Evolutionary conservation across 176 grass and related monocot species (phyloP).

Genomic region (Eleusine coracana): DNA sequence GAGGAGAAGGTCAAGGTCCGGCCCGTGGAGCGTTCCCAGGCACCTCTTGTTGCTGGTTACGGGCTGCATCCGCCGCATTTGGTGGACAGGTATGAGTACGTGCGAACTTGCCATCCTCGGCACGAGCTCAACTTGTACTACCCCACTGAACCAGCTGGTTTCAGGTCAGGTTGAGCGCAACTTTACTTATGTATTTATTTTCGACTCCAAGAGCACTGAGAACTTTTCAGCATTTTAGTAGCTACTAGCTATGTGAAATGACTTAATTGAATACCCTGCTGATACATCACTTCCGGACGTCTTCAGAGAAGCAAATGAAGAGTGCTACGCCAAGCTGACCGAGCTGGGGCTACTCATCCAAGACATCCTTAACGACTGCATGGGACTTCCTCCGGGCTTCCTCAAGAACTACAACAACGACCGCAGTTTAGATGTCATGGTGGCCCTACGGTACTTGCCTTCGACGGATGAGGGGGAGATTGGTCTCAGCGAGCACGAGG

Average conservation of each 20-base stretch:
- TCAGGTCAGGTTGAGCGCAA: slow-evolving; percentile 23
- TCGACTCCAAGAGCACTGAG: too few species aligned
- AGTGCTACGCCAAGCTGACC: slow-evolving; percentile 40
- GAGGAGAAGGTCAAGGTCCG: slow-evolving; percentile 39
- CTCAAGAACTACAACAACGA: slow-evolving; percentile 49
- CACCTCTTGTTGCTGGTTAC: slow-evolving; percentile 28
- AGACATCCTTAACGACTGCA: slow-evolving; percentile 58
- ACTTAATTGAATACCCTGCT: too few species aligned
- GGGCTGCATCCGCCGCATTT: slow-evolving; percentile 26
- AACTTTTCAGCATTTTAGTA: too few species aligned
- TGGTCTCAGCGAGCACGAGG: slow-evolving; percentile 39
- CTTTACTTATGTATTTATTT: too few species aligned
- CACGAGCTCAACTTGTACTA: slow-evolving; percentile 11
- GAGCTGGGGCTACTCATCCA: slow-evolving; percentile 44
- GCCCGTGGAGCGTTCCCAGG: not conserved
- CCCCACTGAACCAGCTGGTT: slow-evolving; percentile 24
- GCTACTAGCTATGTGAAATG: too few species aligned
- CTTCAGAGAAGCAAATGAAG: slow-evolving; percentile 35
- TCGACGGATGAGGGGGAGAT: slow-evolving; percentile 15
- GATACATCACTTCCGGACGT: not conserved
- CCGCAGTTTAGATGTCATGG: slow-evolving; percentile 48
- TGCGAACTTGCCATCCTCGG: not conserved
- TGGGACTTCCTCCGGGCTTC: slow-evolving; percentile 52
- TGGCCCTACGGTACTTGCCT: slow-evolving; percentile 47
- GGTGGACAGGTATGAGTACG: slow-evolving; percentile 41